Percentiles rank a stretch among this genome's conserved stretches.
Evolutionary conservation across 176 grass and related monocot genomes (phyloP).

Genomic region (Chloris gayana): DNA sequence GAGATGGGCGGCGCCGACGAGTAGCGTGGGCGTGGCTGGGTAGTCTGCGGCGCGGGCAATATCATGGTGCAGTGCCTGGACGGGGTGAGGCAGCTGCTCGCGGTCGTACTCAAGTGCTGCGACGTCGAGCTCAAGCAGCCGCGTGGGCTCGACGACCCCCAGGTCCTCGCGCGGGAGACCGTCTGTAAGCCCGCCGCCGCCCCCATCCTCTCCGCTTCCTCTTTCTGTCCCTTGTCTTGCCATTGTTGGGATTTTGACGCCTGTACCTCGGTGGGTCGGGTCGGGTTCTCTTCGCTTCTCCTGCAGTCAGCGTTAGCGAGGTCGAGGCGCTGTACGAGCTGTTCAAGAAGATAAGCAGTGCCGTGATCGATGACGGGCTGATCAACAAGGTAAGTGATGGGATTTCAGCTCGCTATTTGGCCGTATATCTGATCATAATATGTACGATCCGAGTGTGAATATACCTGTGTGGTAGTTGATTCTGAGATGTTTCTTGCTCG

Average conservation of each 20-base stretch:
- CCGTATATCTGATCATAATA: not conserved
- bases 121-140: constrained; percentile 76
- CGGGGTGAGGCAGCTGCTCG: constrained; percentile 67
- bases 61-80: constrained; percentile 97
- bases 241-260: too few relatives aligned
- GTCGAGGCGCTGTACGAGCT: constrained; percentile 88
- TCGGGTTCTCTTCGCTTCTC: not conserved
- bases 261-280: not conserved
- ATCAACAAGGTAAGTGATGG: constrained; percentile 62
- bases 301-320: constrained; percentile 80
- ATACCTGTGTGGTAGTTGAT: not conserved
- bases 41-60: constrained; percentile 10
- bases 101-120: constrained; percentile 71
- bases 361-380: constrained; percentile 80
- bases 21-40: not conserved
- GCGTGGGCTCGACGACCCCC: constrained; percentile 75
- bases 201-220: not conserved
- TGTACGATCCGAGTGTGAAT: constrained; percentile 8
- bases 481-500: not conserved
- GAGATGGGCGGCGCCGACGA: not conserved
- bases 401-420: not conserved
- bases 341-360: constrained; percentile 90
- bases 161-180: constrained; percentile 84
- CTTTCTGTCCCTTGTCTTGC: not conserved
- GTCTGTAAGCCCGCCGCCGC: constrained; percentile 63